Base-by-base conservation (phyloP, 352 stramenopile species). In the Phytophthora nicotianae region DNA sequence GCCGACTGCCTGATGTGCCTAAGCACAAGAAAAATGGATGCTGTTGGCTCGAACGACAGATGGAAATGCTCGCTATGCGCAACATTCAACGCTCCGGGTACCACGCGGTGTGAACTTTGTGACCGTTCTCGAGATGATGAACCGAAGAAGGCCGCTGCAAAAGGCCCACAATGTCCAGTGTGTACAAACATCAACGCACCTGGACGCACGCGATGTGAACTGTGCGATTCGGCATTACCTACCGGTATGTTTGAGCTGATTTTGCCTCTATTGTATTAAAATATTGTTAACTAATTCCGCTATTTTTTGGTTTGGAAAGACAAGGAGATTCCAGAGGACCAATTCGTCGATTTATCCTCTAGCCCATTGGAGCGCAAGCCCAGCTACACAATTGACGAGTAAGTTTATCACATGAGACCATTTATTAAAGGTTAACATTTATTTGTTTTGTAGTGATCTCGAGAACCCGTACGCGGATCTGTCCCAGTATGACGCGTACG, bases 131-230 rank as follows among this genome's bases (percentile, higher is more conserved):
- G 47, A 41, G 33, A 61, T 11, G 40, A 61, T 32, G 17, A 41
- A 42, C 14, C 37, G 2, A 51, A 58, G 19, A 46, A 53, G 20
- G 7, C 29, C 8, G 6, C 50, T 17, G 17, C 13, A 67, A 73
- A 63, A 26, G 33, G 59, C 17, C 58, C 21, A 50, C 69, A 82
- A 38, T 90, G 81, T 43, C 59, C 66, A 3, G 72, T 88, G 5
- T 90, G 81, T 58, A 90, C 81, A 20, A 86, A 83, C 53, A 68
- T 83, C 24, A 90, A 90, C 47, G 55, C 58, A 17, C 17, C 41
- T 4, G 50, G 57, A 23, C 62, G 73, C 11, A 62, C 59, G 6
- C 65, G 66, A 14, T 90, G 81, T 53, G 77, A 83, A 38, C 64
- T 90, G 17, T 90, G 81, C 42, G 77, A 90, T 33, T 77, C 78